phyloP scores from a whole-genome alignment of 768 basidiomycete species.

The Pholiota molesta region DNA sequence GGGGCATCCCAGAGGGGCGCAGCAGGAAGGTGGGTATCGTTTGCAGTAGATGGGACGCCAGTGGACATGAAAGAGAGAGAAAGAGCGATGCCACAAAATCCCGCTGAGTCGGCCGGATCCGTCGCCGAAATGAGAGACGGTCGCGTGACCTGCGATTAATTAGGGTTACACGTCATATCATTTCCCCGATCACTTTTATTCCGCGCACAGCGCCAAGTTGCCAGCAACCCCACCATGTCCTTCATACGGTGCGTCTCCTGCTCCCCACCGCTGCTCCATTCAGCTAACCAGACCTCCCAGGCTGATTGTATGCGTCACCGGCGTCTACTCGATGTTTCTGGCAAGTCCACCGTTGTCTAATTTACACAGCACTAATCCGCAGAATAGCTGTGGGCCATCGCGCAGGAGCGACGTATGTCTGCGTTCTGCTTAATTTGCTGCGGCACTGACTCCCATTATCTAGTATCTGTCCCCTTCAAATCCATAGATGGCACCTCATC shows the following conservation, averaged over 20 bases:
- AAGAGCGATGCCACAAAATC: slow-evolving; percentile 16
- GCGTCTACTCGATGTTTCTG: slow-evolving; percentile 94
- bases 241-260: slow-evolving; percentile 28
- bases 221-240: slow-evolving; percentile 26
- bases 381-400: slow-evolving; percentile 82
- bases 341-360: slow-evolving; percentile 42
- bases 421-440: slow-evolving; percentile 2
- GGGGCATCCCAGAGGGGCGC: slow-evolving; percentile 16
- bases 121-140: neutral
- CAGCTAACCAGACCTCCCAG: slow-evolving; percentile 33
- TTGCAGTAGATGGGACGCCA: slow-evolving; percentile 18
- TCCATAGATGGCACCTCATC: slow-evolving; percentile 62
- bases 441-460: neutral
- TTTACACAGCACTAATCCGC: slow-evolving; percentile 1
- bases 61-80: slow-evolving; percentile 28
- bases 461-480: slow-evolving; percentile 86
- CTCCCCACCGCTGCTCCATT: neutral
- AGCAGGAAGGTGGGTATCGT: slow-evolving; percentile 12
- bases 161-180: slow-evolving; percentile 27
- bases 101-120: slow-evolving; percentile 20
- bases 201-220: slow-evolving; percentile 1
- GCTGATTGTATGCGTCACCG: slow-evolving; percentile 75
- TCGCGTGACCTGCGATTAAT: slow-evolving; percentile 12
- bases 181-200: slow-evolving; percentile 16
- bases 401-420: slow-evolving; percentile 86